phyloP scores from a whole-genome alignment of 805 yeast genomes.

The Saccharomycopsis selenospora region DNA sequence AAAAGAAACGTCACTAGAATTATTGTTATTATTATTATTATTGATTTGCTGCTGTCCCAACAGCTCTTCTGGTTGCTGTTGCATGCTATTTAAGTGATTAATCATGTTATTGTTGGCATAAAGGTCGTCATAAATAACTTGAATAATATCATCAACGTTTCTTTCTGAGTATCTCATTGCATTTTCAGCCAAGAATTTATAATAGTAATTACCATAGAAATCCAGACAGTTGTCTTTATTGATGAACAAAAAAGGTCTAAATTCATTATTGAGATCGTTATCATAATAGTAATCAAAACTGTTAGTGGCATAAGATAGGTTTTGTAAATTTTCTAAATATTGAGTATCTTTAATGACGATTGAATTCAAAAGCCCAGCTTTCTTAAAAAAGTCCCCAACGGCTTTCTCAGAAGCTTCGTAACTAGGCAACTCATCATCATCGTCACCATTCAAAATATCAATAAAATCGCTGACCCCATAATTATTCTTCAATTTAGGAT shows the following conservation, averaged over 20 bases:
- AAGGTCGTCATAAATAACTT: constrained; percentile 18
- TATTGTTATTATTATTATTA: too few relatives aligned
- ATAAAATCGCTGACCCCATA: constrained; percentile 4
- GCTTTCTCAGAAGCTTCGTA: constrained; percentile 18
- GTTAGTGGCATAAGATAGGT: neutral
- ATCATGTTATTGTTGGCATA: neutral
- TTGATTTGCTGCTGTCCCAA: neutral
- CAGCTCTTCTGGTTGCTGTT: neutral
- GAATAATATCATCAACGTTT: constrained; percentile 20
- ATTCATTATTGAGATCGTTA: constrained; percentile 13
- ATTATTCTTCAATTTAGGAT: constrained; percentile 12
- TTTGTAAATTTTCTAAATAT: constrained; percentile 17
- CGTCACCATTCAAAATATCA: neutral
- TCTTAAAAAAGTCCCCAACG: constrained; percentile 17
- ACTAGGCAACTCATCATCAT: constrained; percentile 10
- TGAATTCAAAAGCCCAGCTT: constrained; percentile 14
- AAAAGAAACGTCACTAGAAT: too few relatives aligned
- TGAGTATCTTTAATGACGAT: constrained; percentile 18
- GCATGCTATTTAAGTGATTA: neutral
- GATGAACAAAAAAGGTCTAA: constrained; percentile 18
- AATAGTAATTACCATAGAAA: constrained; percentile 20
- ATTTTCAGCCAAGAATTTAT: constrained; percentile 20
- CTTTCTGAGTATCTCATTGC: constrained; percentile 20
- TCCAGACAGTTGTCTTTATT: constrained; percentile 6
- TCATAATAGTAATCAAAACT: constrained; percentile 18